These are phyloP conservation scores for Apostasia shenzhenica DNA, from an alignment of 106 monocot genomes.

Conservation along the genomic window DNA sequence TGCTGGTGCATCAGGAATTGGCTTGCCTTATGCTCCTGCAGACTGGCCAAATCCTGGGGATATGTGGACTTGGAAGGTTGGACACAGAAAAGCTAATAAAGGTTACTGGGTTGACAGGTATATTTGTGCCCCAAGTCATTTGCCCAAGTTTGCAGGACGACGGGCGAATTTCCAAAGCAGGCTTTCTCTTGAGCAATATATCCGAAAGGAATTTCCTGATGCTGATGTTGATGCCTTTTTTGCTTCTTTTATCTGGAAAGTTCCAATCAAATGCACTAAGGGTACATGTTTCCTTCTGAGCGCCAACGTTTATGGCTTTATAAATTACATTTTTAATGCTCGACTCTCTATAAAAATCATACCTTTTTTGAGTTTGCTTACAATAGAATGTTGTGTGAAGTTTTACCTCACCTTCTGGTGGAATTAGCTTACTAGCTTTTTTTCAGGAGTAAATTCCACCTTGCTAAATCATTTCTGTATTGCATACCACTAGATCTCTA, in stretches of 20 bases:
- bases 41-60: conserved; percentile 74
- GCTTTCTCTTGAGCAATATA: conserved; percentile 31
- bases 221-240: conserved; percentile 52
- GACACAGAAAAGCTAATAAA: conserved; percentile 26
- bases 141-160: conserved; percentile 16
- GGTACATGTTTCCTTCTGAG: background rate
- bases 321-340: too few species aligned
- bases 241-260: conserved; percentile 57
- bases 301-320: too few species aligned
- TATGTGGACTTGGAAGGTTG: conserved; percentile 80
- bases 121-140: conserved; percentile 37
- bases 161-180: conserved; percentile 34
- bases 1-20: conserved; percentile 48
- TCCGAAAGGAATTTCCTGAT: conserved; percentile 42
- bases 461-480: too few species aligned
- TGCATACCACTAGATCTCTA: too few species aligned
- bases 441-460: too few species aligned
- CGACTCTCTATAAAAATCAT: too few species aligned
- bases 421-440: too few species aligned
- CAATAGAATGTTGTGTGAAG: too few species aligned
- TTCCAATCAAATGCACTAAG: conserved; percentile 22
- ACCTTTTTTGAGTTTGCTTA: too few species aligned
- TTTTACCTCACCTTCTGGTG: too few species aligned
- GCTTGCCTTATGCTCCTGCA: conserved; percentile 87
- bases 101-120: conserved; percentile 62